These are phyloP conservation scores for Fusarium sp. DNA, from an alignment of 2,329 filamentous ascomycete genomes.

Conservation along the genomic window DNA sequence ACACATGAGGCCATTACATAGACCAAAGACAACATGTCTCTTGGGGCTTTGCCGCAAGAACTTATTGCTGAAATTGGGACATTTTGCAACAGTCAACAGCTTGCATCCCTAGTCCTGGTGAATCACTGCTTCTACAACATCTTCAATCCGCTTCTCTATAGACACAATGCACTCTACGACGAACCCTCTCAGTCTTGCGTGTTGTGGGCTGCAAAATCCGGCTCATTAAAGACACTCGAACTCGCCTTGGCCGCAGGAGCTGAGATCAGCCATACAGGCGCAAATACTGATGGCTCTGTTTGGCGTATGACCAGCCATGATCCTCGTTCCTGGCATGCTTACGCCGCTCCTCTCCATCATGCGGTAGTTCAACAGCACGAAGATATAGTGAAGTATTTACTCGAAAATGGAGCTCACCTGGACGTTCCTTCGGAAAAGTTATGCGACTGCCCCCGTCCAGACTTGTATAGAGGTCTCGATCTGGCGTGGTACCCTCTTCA, in stretches of 20 bases:
- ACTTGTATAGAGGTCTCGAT: no score
- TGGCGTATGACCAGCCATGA: not conserved
- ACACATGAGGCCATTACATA: not conserved
- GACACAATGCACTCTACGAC: constrained; percentile 14
- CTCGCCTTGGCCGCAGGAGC: constrained; percentile 13
- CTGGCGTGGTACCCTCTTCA: constrained; percentile 19
- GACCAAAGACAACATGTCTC: not conserved
- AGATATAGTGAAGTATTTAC: constrained; percentile 22
- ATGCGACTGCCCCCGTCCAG: not conserved
- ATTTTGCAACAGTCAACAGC: constrained; percentile 1
- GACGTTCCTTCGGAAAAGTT: not conserved
- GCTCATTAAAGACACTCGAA: constrained; percentile 10
- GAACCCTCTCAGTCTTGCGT: not conserved
- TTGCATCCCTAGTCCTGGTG: constrained; percentile 2
- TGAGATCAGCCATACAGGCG: constrained; percentile 1
- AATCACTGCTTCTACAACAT: constrained; percentile 5
- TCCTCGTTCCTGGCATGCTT: not conserved
- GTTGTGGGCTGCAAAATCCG: constrained; percentile 6
- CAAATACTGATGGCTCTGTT: not conserved
- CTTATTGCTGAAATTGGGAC: not conserved
- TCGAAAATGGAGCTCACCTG: constrained; percentile 16
- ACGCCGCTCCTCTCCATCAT: constrained; percentile 16
- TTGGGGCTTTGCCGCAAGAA: constrained; percentile 1
- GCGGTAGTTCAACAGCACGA: not conserved
- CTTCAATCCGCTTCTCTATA: constrained; percentile 18